Conservation (phyloP, 2,329 filamentous ascomycete species). For the Scedosporium boydii region DNA sequence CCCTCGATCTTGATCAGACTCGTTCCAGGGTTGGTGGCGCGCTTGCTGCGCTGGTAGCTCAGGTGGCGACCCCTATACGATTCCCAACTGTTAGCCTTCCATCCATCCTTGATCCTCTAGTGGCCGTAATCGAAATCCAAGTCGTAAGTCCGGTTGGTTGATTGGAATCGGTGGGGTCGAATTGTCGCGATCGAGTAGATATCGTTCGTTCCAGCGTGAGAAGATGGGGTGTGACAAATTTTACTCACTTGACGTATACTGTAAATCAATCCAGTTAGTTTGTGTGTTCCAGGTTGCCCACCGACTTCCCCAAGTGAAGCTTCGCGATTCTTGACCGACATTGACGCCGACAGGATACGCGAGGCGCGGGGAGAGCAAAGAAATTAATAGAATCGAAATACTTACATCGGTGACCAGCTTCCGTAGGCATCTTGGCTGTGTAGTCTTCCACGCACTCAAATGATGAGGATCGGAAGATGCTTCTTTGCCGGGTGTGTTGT, state of each 20-base stretch:
- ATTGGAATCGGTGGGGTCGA: neutral
- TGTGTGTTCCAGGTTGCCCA: neutral
- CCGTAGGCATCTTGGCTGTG: constrained; percentile 69
- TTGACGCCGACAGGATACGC: neutral
- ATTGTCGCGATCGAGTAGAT: neutral
- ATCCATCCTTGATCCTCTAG: constrained; percentile 1
- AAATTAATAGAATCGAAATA: constrained; percentile 20
- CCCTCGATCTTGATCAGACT: constrained; percentile 98
- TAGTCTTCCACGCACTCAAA: constrained; percentile 27
- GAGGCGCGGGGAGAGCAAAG: neutral
- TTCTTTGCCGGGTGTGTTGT: constrained; percentile 4
- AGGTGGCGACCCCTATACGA: constrained; percentile 81
- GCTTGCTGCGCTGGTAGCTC: constrained; percentile 94
- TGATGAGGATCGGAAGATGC: constrained; percentile 17
- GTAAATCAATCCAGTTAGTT: constrained; percentile 26
- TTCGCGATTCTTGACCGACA: constrained; percentile 4
- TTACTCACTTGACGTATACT: constrained; percentile 87
- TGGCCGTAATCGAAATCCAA: constrained; percentile 8
- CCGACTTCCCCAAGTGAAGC: constrained; percentile 3
- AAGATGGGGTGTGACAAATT: neutral
- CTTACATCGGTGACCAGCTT: constrained; percentile 84
- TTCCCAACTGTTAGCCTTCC: constrained; percentile 9
- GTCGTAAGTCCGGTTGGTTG: neutral
- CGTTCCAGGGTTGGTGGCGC: constrained; percentile 81
- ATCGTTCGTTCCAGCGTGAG: constrained; percentile 2